These are phyloP conservation scores for Chenopodium album DNA, from an alignment of 148 eudicot genomes.

Conservation along the genomic window DNA sequence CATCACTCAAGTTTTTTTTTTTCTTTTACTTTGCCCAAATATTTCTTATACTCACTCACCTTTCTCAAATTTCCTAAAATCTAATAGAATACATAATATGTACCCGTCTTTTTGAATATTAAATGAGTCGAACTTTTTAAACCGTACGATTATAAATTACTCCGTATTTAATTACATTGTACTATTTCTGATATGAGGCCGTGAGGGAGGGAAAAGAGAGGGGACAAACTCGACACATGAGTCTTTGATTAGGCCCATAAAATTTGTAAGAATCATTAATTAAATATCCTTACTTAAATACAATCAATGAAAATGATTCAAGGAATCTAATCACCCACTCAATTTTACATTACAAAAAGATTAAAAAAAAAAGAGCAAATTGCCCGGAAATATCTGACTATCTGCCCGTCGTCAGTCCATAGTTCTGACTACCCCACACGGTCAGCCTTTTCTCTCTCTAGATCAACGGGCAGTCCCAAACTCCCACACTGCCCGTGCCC, in stretches of 20 bases:
- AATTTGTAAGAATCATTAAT: conserved; percentile 5
- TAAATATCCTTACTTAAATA: conserved; percentile 1
- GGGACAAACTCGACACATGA: conserved; percentile 3
- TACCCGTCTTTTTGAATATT: too few species aligned
- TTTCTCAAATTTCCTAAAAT: too few species aligned
- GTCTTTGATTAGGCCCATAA: not conserved
- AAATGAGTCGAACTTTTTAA: too few species aligned
- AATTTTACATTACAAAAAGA: not conserved
- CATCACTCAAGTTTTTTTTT: too few species aligned
- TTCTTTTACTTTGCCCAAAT: too few species aligned
- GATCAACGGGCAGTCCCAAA: conserved; percentile 33
- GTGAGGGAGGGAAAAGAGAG: not conserved
- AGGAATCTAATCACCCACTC: conserved; percentile 21
- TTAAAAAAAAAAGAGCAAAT: conserved; percentile 8
- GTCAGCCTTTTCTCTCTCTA: conserved; percentile 26
- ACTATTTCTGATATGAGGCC: not conserved
- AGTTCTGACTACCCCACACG: conserved; percentile 10
- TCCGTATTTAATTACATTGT: too few species aligned
- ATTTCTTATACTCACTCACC: too few species aligned
- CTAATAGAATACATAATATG: too few species aligned
- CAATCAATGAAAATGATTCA: not conserved
- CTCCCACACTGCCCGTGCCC: conserved; percentile 17
- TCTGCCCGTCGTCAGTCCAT: conserved; percentile 25
- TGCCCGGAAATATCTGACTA: conserved; percentile 31
- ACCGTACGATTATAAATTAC: too few species aligned